Base-by-base conservation (phyloP, 2,329 filamentous ascomycete species). In the Hymenoscyphus fraxineus region DNA sequence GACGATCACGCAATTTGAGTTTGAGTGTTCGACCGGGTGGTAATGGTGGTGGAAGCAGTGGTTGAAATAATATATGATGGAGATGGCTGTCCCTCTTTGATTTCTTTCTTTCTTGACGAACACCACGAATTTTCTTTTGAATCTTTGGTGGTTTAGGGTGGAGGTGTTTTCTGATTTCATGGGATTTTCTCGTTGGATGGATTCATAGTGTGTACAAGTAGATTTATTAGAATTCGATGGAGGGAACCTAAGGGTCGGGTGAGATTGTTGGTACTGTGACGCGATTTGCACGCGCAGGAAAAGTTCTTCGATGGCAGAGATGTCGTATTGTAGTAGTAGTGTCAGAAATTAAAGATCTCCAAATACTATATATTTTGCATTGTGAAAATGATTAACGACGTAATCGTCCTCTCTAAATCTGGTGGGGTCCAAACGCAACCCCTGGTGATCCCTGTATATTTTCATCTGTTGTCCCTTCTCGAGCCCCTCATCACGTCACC, bases 1-100 rank as follows among this genome's bases (percentile, higher is more conserved):
- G 59, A 54, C 59, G 59, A 27, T 39, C 31, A 22, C 44, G 59
- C 31, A 61, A 61, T 4, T 39, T 61, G 47, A 61, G 59, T 32
- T 44, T 59, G 38, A 59, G 58, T 19, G 58, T 39, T 61, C 41
- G 47, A 54, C 59, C 59, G 1, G 31, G 47, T 16, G n/a, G 22
- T 31, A 54, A 16, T 32, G 55, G 32, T 32, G n/a, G n/a, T 51
- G 47, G 47, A 51, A 3, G 19, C 47, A 51, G 47, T 27, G 19
- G 47, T 22, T 51, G 19, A 22, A 10, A 27, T 51, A 22, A 51
- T 51, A 19, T 22, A 19, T 51, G 22, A 10, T 51, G n/a, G 22
- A 22, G 19, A 22, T 51, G 47, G 22, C n/a, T 3, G 47, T 5
- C 47, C 47, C n/a, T 47, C 19, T 27, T 51, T 51, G 47, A 22